These are phyloP conservation scores for Odontarrhena argentea DNA, from an alignment of 345 rosid species.

Conservation along the genomic window DNA sequence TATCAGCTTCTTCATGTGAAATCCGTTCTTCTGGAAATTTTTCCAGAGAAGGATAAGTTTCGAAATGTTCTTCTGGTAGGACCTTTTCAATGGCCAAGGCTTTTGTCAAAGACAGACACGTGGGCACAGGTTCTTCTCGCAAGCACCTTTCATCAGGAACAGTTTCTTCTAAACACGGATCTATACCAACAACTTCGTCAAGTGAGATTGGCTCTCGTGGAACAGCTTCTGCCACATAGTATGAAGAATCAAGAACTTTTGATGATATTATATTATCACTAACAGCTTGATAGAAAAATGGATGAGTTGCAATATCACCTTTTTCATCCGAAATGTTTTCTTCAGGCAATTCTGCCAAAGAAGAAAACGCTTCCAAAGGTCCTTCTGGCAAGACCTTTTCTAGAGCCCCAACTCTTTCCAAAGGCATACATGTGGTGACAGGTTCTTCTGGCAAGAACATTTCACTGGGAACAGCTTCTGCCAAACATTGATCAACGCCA, in stretches of 20 bases:
- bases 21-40: constrained; percentile 10
- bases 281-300: constrained; percentile 17
- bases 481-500: constrained; percentile 13
- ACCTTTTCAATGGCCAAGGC: background rate
- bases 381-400: constrained; percentile 26
- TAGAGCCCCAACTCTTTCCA: background rate
- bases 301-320: constrained; percentile 17
- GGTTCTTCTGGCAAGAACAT: constrained; percentile 24
- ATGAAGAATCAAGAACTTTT: constrained; percentile 10
- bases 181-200: constrained; percentile 19
- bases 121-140: constrained; percentile 26
- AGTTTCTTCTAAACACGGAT: constrained; percentile 22
- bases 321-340: constrained; percentile 25
- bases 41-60: constrained; percentile 5
- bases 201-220: constrained; percentile 8
- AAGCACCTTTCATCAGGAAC: constrained; percentile 19
- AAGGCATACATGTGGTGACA: constrained; percentile 18
- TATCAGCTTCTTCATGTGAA: constrained; percentile 17
- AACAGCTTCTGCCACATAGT: constrained; percentile 15
- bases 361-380: constrained; percentile 13
- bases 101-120: constrained; percentile 28
- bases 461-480: constrained; percentile 18
- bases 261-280: constrained; percentile 19
- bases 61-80: constrained; percentile 23
- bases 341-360: constrained; percentile 13